Conservation (phyloP, 768 basidiomycete species). For the Russula brevipes region DNA sequence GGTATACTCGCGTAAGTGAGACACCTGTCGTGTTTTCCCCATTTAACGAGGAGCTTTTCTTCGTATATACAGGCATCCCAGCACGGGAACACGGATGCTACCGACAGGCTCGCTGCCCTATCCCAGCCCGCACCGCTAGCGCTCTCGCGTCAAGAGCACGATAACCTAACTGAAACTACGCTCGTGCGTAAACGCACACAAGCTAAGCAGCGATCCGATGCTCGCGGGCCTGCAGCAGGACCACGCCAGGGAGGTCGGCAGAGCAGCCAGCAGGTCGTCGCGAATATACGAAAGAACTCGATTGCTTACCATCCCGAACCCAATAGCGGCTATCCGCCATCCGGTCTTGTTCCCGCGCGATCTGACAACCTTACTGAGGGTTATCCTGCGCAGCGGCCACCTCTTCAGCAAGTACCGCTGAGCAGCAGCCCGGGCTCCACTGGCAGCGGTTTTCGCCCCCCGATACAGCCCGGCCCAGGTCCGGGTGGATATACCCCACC, state of each 20-base stretch:
- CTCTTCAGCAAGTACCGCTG: constrained; percentile 8
- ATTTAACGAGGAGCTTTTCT: not conserved
- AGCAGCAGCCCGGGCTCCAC: not conserved
- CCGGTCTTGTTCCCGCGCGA: not conserved
- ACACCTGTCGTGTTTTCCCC: not conserved
- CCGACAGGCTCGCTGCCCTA: constrained; percentile 65
- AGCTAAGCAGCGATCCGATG: constrained; percentile 56
- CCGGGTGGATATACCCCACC: not conserved
- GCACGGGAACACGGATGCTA: constrained; percentile 78
- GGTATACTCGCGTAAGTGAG: constrained; percentile 63
- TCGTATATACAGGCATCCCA: constrained; percentile 51
- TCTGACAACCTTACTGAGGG: constrained; percentile 7
- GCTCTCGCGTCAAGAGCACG: constrained; percentile 76
- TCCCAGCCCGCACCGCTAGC: constrained; percentile 53
- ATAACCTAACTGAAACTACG: constrained; percentile 67
- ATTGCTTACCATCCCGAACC: constrained; percentile 26
- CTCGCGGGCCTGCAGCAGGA: constrained; percentile 22
- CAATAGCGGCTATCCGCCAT: not conserved
- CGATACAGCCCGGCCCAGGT: not conserved
- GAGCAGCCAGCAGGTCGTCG: constrained; percentile 46
- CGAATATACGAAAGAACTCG: constrained; percentile 51
- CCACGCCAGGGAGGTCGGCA: constrained; percentile 23
- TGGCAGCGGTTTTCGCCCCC: not conserved
- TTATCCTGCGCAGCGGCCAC: constrained; percentile 15
- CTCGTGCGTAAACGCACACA: constrained; percentile 78